Conservation (phyloP, 176 grass and related monocot species). For the Poa annua region DNA sequence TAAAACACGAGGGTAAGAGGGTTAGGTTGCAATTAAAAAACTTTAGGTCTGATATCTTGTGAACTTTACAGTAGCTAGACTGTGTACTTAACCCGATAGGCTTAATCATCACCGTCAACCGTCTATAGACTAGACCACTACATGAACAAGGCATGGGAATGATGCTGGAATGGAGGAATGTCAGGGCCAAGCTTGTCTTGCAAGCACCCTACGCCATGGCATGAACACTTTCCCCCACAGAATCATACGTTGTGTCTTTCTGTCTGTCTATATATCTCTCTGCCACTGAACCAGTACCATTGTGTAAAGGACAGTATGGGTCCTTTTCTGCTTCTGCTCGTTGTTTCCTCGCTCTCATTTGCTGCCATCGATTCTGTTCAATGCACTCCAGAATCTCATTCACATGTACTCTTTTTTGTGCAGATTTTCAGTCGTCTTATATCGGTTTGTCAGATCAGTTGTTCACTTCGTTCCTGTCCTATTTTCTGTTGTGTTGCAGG, state of each 20-base stretch:
- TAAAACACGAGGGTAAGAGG: slow-evolving; percentile 39
- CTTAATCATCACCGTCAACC: slow-evolving; percentile 45
- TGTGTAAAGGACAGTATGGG: slow-evolving; percentile 71
- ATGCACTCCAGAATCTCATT: slow-evolving; percentile 44
- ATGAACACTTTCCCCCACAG: slow-evolving; percentile 38
- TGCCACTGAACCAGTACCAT: slow-evolving; percentile 43
- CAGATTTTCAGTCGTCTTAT: slow-evolving; percentile 25
- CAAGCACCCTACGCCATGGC: slow-evolving; percentile 70
- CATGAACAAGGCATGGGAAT: slow-evolving; percentile 57
- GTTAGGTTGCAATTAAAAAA: slow-evolving; percentile 32
- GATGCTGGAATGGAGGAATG: slow-evolving; percentile 82
- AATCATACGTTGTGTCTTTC: slow-evolving; percentile 63
- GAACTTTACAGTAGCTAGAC: slow-evolving; percentile 37
- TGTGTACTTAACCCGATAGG: slow-evolving; percentile 54
- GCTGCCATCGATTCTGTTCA: slow-evolving; percentile 48
- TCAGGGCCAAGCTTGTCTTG: slow-evolving; percentile 79
- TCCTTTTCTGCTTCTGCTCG: slow-evolving; percentile 59
- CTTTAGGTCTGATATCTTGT: slow-evolving; percentile 45
- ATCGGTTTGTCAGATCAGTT: slow-evolving; percentile 43
- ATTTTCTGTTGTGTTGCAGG: slow-evolving; percentile 60
- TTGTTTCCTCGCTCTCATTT: slow-evolving; percentile 56
- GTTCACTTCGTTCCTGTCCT: slow-evolving; percentile 28
- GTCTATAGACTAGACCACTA: slow-evolving; percentile 56
- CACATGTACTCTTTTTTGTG: slow-evolving; percentile 44
- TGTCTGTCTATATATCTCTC: slow-evolving; percentile 61